Evolutionary conservation across 805 yeast genomes (phyloP), one percentile per base, ranked within the genome.

Genomic region (Myxozyma neglecta): DNA sequence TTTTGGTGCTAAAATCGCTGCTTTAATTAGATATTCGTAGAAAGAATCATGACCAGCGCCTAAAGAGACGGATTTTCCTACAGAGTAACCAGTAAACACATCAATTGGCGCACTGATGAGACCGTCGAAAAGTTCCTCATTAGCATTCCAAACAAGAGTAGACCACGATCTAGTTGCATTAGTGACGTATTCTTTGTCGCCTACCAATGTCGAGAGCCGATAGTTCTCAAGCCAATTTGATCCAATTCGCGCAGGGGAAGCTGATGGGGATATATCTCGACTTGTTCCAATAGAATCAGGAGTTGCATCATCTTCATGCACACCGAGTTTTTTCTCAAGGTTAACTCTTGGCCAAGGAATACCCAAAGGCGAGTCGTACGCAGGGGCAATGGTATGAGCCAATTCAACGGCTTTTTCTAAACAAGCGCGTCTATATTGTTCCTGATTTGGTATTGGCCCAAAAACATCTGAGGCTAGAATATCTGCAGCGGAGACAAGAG

Each of bases 361-460:
- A 37, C 78, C 73, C 60, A 79, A 78, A 14, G 83, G 83, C 0
- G 84, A 80, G 61, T 81, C 84, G 63, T 78, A 81, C 0, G 82
- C 75, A 37, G 80, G 77, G 56, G 80, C 68, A 20, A 80, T 67
- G 56, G 79, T 71, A 44, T 75, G 74, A 0, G 78, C 83, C 6
- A 80, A 60, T 9, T 76, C 75, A 34, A 70, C 71, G 2, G 81
- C 78, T 44, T 73, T 70, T 0, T 61, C 59, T 3, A 77, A 56
- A 6, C 76, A 66, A 0, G 70, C 65, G 8, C 34, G 40, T 8
- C 66, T 58, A 43, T 51, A 51, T 13, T 29, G 32, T 2, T 48
- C 37, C 35, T 55, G 61, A 18, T 44, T 45, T 24, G 63, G 61
- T 13, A 59, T 50, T 20, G 72, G 64, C 14, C 63, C 62, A 24